A percentile compares a stretch with the other conserved stretches of the same genome.
These are phyloP conservation scores for Astrephomene gubernaculifera DNA, from an alignment of 139 green algal species.

Conservation along the genomic window DNA sequence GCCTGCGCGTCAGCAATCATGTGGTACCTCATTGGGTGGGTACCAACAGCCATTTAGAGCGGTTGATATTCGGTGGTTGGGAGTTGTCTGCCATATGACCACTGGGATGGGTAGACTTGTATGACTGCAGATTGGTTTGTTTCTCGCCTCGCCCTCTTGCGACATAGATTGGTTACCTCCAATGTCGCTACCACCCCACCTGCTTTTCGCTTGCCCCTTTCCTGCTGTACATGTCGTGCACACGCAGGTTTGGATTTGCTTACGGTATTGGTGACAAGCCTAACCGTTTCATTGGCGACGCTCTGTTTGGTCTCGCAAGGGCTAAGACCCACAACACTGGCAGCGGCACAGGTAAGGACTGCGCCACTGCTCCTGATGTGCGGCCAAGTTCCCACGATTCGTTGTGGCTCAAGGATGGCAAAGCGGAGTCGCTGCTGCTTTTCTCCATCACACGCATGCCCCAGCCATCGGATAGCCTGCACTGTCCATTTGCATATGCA, in stretches of 20 bases:
- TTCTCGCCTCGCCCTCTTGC: too few species aligned
- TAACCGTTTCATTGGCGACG: slow-evolving; percentile 54
- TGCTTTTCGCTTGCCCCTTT: not conserved
- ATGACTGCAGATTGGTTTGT: too few species aligned
- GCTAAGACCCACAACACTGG: slow-evolving; percentile 17
- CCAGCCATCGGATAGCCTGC: too few species aligned
- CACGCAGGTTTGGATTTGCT: slow-evolving; percentile 52
- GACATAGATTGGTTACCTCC: not conserved
- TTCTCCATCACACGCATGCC: too few species aligned
- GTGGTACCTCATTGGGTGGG: slow-evolving; percentile 73
- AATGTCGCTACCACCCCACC: not conserved
- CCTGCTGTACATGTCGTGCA: not conserved
- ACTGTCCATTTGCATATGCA: too few species aligned
- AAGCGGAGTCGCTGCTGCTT: too few species aligned
- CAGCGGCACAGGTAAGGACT: slow-evolving; percentile 8
- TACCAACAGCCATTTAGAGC: not conserved
- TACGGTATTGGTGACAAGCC: slow-evolving; percentile 25
- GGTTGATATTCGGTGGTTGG: not conserved
- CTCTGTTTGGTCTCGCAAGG: slow-evolving; percentile 36
- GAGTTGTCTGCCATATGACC: too few species aligned
- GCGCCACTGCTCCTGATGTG: too few species aligned
- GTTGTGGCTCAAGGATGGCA: too few species aligned
- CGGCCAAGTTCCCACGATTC: too few species aligned
- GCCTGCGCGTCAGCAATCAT: slow-evolving; percentile 69
- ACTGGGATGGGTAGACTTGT: too few species aligned